Evolutionary conservation across 805 yeast genomes (phyloP).

Genomic region (Sungouiozyma ichnusensis): DNA sequence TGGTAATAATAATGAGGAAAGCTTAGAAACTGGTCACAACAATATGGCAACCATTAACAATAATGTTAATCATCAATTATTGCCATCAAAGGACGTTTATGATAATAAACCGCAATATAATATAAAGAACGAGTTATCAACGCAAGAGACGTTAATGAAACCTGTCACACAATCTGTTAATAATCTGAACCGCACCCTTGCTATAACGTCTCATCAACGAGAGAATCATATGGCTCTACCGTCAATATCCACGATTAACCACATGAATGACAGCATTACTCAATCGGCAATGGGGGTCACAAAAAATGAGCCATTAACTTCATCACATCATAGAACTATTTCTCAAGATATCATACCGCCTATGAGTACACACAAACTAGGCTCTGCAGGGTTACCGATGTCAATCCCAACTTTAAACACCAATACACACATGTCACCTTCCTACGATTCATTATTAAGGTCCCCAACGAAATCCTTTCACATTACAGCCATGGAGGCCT

Average conservation of each 20-base stretch:
- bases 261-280: not conserved
- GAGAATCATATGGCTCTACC: conserved; percentile 1
- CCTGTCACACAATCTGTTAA: not conserved
- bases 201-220: not conserved
- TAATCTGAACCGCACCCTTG: not conserved
- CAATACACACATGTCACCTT: conserved; percentile 5
- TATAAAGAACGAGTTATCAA: conserved; percentile 1
- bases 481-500: conserved; percentile 47
- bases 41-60: not conserved
- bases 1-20: conserved; percentile 20
- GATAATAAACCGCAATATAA: not conserved
- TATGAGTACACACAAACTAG: not conserved
- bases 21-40: conserved; percentile 1
- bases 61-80: not conserved
- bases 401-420: not conserved
- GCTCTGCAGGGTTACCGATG: not conserved
- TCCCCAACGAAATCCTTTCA: conserved; percentile 37
- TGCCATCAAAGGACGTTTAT: not conserved
- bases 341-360: not conserved
- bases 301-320: not conserved
- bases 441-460: conserved; percentile 19
- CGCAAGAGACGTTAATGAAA: not conserved
- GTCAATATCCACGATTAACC: not conserved
- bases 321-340: not conserved
- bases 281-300: not conserved